Conservation (phyloP, 495 filamentous ascomycete species). For the Neurospora cerealis region DNA sequence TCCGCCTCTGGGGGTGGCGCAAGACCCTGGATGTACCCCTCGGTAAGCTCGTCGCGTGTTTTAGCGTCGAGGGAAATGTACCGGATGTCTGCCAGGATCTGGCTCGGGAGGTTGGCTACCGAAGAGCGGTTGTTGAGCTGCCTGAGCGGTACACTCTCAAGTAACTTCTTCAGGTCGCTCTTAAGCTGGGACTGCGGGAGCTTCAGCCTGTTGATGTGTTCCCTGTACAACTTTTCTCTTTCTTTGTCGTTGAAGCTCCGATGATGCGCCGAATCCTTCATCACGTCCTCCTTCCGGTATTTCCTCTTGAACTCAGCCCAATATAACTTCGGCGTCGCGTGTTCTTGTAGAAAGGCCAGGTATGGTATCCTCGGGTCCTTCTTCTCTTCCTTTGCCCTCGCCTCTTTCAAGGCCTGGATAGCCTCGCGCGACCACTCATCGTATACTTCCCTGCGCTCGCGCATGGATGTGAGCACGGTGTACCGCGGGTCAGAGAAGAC, state of each 20-base stretch:
- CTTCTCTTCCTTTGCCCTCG: conserved; percentile 67
- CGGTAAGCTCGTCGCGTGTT: conserved; percentile 61
- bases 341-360: conserved; percentile 67
- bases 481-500: conserved; percentile 83
- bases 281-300: conserved; percentile 67
- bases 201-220: conserved; percentile 72
- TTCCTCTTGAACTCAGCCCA: conserved; percentile 96
- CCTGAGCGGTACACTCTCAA: conserved; percentile 57
- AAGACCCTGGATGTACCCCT: conserved; percentile 65
- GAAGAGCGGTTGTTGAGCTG: conserved; percentile 57
- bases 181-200: conserved; percentile 63
- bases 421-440: conserved; percentile 67
- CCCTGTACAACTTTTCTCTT: conserved; percentile 82
- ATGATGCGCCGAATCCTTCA: conserved; percentile 49
- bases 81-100: conserved; percentile 63
- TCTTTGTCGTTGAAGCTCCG: conserved; percentile 68
- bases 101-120: conserved; percentile 49
- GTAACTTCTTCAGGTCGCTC: conserved; percentile 65
- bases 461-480: conserved; percentile 70
- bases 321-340: conserved; percentile 82
- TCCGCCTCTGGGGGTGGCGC: conserved; percentile 48
- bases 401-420: conserved; percentile 59
- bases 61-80: conserved; percentile 69
- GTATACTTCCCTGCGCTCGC: conserved; percentile 69
- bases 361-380: conserved; percentile 79